Base-by-base conservation (phyloP, 495 filamentous ascomycete genomes). In the Penicillium turbatum region DNA sequence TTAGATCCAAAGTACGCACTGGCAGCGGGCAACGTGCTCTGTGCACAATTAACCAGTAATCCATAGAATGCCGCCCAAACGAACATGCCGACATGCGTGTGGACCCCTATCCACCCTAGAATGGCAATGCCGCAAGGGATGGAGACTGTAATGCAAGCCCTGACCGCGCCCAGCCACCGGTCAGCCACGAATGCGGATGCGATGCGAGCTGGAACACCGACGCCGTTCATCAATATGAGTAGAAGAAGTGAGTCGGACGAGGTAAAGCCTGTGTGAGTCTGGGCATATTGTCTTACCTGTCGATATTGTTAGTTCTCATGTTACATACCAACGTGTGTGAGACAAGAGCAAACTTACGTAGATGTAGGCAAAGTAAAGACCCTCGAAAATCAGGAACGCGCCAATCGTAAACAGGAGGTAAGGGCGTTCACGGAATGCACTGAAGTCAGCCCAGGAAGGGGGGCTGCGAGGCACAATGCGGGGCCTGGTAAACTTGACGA, bases 341-440 rank as follows among this genome's bases (percentile, higher is more conserved):
- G 9, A 27, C 6, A 11, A 38, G n/a, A 39, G 6, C 13, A 17
- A 27, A 21, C 35, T 39, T 40, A 53, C 37, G 68, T 86, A 89
- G 65, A 86, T 87, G 58, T 82, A 86, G 4, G 77, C 79, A 57
- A 89, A 83, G 60, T 86, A 89, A 1, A 83, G 60, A 0, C 74
- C 79, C 74, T 75, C 78, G 60, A 85, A 82, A 48, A 72, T 63
- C 48, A 81, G 59, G 55, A 80, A 72, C 63, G 76, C 81, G 42
- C 82, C 84, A 6, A 72, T 52, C 0, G 77, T 70, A 57, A 86
- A 88, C 8, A 88, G 72, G 6, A 73, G 57, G 64, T 87, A 88
- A 35, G 83, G 66, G 6, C 63, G 54, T 56, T 88, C 83, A 35
- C 62, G 68, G 59, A 88, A 88, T 4, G 82, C 81, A 9, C 59